Evolutionary conservation across 371 early-diverging fungal genomes (phyloP), one percentile per base, ranked within the genome.

Genomic region (Syncephalastrum sp.): DNA sequence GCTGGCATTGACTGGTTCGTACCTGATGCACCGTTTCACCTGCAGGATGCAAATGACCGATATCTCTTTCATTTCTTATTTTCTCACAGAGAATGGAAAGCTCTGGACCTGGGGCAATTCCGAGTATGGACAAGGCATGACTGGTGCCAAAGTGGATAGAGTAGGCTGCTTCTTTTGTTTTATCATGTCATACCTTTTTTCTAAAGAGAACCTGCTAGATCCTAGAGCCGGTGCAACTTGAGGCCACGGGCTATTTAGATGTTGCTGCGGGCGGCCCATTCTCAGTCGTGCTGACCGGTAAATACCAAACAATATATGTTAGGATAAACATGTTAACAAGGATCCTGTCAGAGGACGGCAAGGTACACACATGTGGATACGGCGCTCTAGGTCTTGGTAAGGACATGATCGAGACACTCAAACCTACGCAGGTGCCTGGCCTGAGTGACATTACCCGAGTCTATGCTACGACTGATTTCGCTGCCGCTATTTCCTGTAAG

Each of bases 41-140:
- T 33, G 38, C 38, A 33, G 2, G 38, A 12, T 33, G 38, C 38
- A 33, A 33, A 33, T 33, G 38, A 12, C 12, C 12, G 52, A 15
- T 15, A 23, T 50, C 27, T 16, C 41, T 52, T 17, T 52, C 4
- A 46, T 13, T 19, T 19, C 27, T 27, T 27, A 2, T 44, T 51
- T 3, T 19, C 16, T 13, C 5, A 43, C 63, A 71, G 76, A 79
- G 15, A 67, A 77, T 42, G 73, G 81, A 16, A 62, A 67, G 41
- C 42, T 91, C 41, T 90, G 82, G 79, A 84, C 82, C 25, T 91
- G 92, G 92, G 92, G 92, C 16, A 91, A 91, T 63, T 84, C 89
- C 6, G 92, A 91, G 69, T 91, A 91, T 64, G 91, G 91, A 13
- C 90, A 91, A 67, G 84, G 86, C 52, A 83, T 86, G 83, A 80